Percentiles rank a stretch among this genome's conserved stretches.
Evolutionary conservation across 345 rosid species (phyloP).

Genomic region (Gossypium stocksii): DNA sequence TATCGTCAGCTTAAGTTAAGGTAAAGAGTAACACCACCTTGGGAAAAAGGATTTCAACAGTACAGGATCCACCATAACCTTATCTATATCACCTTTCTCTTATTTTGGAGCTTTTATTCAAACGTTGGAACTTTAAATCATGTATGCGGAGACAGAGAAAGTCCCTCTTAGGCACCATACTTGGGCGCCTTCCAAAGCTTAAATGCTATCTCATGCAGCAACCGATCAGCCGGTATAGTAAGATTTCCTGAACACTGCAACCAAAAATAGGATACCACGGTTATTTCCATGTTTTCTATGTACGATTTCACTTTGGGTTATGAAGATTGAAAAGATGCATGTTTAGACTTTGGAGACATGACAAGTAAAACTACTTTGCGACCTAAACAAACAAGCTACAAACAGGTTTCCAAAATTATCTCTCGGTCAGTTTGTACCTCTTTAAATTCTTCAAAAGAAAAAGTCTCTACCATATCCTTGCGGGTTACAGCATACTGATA

Average conservation of each 20-base stretch:
- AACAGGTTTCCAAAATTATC: neutral
- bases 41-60: neutral
- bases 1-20: neutral
- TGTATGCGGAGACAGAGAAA: neutral
- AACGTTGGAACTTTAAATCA: neutral
- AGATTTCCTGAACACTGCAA: slow-evolving; percentile 67
- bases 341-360: neutral
- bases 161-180: slow-evolving; percentile 65
- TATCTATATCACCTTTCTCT: neutral
- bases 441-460: slow-evolving; percentile 63
- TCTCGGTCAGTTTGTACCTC: slow-evolving; percentile 36
- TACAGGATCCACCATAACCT: neutral
- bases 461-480: slow-evolving; percentile 55
- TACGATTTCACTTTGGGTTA: neutral
- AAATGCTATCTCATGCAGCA: slow-evolving; percentile 92
- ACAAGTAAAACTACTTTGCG: neutral
- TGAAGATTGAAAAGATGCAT: neutral
- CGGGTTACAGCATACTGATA: slow-evolving; percentile 89
- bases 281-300: neutral
- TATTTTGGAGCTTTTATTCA: neutral
- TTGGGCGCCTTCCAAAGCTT: slow-evolving; percentile 99
- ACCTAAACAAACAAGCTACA: neutral
- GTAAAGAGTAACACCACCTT: neutral
- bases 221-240: slow-evolving; percentile 83
- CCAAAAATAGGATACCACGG: neutral